These are phyloP conservation scores for Epichloe uncinata DNA, from an alignment of 2,329 filamentous ascomycete species.

Conservation along the genomic window DNA sequence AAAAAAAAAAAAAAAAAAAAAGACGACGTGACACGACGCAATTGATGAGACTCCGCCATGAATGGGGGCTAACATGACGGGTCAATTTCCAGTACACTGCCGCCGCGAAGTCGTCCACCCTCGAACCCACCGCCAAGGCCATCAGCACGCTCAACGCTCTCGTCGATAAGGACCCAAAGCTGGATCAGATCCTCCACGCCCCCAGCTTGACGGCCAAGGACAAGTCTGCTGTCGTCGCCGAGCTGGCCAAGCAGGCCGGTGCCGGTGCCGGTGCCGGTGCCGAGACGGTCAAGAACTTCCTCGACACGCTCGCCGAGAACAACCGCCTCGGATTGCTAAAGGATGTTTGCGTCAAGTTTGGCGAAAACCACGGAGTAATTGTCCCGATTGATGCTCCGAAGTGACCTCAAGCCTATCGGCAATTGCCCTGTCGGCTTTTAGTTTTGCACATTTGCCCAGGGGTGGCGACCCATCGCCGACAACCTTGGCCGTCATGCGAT, in stretches of 20 bases:
- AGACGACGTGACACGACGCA: neutral
- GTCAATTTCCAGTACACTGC: conserved; percentile 71
- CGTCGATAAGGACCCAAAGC: conserved; percentile 74
- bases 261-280: no score
- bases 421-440: conserved; percentile 2
- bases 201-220: conserved; percentile 68
- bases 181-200: conserved; percentile 58
- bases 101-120: conserved; percentile 70
- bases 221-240: conserved; percentile 74
- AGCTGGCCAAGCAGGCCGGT: conserved; percentile 75
- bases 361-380: neutral
- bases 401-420: conserved; percentile 3
- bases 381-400: conserved; percentile 1
- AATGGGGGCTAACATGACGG: conserved; percentile 5
- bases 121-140: conserved; percentile 76
- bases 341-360: conserved; percentile 79
- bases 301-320: conserved; percentile 83
- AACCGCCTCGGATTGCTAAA: conserved; percentile 79
- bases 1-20: neutral
- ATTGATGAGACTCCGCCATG: neutral
- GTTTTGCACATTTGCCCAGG: neutral
- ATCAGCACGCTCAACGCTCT: conserved; percentile 57
- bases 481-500: neutral
- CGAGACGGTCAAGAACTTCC: conserved; percentile 90
- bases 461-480: neutral